These are phyloP conservation scores for Knufia petricola DNA, from an alignment of 2,329 filamentous ascomycete species.

Conservation along the genomic window DNA sequence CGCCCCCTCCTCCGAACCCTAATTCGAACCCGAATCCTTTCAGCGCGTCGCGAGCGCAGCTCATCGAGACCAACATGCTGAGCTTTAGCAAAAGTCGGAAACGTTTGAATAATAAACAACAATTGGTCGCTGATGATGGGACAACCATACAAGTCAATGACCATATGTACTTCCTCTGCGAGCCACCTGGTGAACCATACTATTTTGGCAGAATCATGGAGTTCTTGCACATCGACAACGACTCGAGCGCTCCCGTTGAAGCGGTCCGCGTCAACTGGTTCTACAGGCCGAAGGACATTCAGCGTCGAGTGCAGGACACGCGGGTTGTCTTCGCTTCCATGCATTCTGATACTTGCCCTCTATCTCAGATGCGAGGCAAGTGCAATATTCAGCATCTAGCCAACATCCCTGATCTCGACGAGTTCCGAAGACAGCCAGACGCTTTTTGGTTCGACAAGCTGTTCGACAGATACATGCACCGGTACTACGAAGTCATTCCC, in stretches of 20 bases:
- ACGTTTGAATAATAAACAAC: constrained; percentile 57
- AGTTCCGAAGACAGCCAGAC: constrained; percentile 75
- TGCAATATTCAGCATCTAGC: constrained; percentile 82
- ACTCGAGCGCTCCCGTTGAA: constrained; percentile 64
- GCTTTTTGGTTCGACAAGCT: constrained; percentile 96
- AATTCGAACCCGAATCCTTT: constrained; percentile 23
- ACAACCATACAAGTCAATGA: constrained; percentile 74
- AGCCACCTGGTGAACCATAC: constrained; percentile 95
- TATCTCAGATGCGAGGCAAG: constrained; percentile 86
- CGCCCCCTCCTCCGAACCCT: constrained; percentile 27
- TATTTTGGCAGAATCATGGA: constrained; percentile 98
- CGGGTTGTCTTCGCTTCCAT: constrained; percentile 91
- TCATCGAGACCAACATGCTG: constrained; percentile 70
- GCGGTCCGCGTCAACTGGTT: constrained; percentile 95
- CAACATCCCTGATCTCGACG: constrained; percentile 72
- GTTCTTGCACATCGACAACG: constrained; percentile 75
- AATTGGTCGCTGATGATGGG: constrained; percentile 82
- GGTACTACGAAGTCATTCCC: constrained; percentile 93
- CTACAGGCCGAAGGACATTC: constrained; percentile 92
- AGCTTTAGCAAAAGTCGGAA: constrained; percentile 67
- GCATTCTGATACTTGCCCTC: constrained; percentile 92
- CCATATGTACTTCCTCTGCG: constrained; percentile 92
- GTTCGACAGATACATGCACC: constrained; percentile 96
- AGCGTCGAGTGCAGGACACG: constrained; percentile 81
- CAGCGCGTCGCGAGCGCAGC: constrained; percentile 22